Percentiles rank a stretch among this genome's conserved stretches.
These are phyloP conservation scores for Nannochloropsis gaditana DNA, from an alignment of 108 stramenopile species.

Conservation along the genomic window DNA sequence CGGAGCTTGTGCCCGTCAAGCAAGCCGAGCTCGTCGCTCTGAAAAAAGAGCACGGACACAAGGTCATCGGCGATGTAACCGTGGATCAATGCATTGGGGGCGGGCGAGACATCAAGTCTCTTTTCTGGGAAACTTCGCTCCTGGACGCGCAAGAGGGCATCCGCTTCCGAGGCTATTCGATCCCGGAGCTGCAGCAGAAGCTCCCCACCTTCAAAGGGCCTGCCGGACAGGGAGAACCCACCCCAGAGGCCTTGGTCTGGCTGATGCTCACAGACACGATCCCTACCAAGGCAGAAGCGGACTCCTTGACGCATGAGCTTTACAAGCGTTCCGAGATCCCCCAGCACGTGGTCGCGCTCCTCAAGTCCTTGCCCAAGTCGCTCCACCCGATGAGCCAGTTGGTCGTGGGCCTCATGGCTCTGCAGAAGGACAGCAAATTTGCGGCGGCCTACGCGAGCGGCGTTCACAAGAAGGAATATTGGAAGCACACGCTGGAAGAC, in stretches of 20 bases:
- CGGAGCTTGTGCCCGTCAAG: conserved; percentile 85
- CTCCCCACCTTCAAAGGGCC: conserved; percentile 74
- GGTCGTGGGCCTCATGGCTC: conserved; percentile 68
- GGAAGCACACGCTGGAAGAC: conserved; percentile 86
- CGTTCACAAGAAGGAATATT: conserved; percentile 83
- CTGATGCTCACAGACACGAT: conserved; percentile 91
- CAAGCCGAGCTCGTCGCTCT: conserved; percentile 72
- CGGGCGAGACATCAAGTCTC: conserved; percentile 94
- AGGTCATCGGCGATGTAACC: conserved; percentile 79
- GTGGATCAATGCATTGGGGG: conserved; percentile 87
- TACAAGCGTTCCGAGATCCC: conserved; percentile 79
- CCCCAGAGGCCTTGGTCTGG: conserved; percentile 91
- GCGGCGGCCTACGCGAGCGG: conserved; percentile 71
- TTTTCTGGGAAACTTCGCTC: conserved; percentile 98
- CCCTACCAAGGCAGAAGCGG: conserved; percentile 93
- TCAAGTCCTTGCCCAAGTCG: conserved; percentile 84
- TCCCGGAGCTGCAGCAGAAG: conserved; percentile 93
- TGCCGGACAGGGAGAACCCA: conserved; percentile 66
- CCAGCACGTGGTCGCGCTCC: conserved; percentile 76
- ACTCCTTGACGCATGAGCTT: conserved; percentile 85
- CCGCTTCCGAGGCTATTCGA: conserved; percentile 95
- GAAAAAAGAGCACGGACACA: conserved; percentile 88
- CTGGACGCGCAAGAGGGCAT: conserved; percentile 98
- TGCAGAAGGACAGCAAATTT: conserved; percentile 34
- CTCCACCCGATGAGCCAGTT: conserved; percentile 99